A percentile compares a stretch with the other conserved stretches of the same genome.
phyloP scores from a whole-genome alignment of 257 asterid species.

The Marsdenia floribunda region DNA sequence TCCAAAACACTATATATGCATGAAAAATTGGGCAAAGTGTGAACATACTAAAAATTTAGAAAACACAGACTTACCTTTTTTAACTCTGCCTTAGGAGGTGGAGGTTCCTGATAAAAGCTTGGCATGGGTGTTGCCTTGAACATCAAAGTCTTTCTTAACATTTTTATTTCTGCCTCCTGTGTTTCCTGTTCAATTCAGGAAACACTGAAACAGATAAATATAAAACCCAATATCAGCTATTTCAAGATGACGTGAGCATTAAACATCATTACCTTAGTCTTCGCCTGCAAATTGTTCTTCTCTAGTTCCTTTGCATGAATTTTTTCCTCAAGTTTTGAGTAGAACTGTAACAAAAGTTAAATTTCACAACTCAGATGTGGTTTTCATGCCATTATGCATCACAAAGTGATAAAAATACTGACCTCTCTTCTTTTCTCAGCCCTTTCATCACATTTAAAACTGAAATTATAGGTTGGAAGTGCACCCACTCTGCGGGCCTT shows the following conservation, averaged over 20 bases:
- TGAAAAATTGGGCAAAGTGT: neutral
- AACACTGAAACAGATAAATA: constrained; percentile 9
- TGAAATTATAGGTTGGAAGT: constrained; percentile 75
- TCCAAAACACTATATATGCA: neutral
- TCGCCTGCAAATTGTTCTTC: constrained; percentile 65
- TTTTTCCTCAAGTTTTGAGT: constrained; percentile 88
- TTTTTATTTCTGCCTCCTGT: constrained; percentile 84
- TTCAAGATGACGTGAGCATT: neutral
- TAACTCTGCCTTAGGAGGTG: constrained; percentile 81
- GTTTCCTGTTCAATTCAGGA: constrained; percentile 50
- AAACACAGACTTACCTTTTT: constrained; percentile 57
- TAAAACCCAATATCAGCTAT: constrained; percentile 4
- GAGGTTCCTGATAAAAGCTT: constrained; percentile 94
- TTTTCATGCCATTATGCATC: neutral
- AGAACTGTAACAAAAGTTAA: constrained; percentile 45
- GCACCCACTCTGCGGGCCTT: constrained; percentile 58
- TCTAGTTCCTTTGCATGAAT: constrained; percentile 90
- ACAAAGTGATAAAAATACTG: constrained; percentile 21
- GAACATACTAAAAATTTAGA: neutral
- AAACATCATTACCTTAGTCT: constrained; percentile 49
- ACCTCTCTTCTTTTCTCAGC: constrained; percentile 97
- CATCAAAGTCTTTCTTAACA: constrained; percentile 72
- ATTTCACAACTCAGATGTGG: constrained; percentile 9
- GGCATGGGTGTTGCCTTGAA: constrained; percentile 99
- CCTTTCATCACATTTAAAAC: constrained; percentile 88